These are phyloP conservation scores for Isoetes engelmannii DNA, from an alignment of 83 land plant genomes.

Conservation along the genomic window DNA sequence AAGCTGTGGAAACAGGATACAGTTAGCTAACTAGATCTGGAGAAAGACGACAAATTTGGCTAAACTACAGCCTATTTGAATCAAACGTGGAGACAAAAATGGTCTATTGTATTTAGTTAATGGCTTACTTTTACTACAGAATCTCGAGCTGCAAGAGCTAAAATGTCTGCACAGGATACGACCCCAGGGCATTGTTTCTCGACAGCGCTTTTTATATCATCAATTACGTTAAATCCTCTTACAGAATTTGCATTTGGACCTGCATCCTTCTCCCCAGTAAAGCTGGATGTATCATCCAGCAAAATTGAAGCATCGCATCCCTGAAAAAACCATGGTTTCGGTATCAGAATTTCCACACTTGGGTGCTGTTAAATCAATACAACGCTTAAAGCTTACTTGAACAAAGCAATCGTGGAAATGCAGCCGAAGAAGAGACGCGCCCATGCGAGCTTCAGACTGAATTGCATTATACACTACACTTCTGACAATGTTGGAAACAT, in stretches of 20 bases:
- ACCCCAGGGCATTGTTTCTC: slow-evolving; percentile 20
- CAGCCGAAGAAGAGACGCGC: slow-evolving; percentile 33
- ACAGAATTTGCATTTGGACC: slow-evolving; percentile 18
- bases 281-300: slow-evolving; percentile 20
- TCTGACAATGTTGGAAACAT: slow-evolving; percentile 28
- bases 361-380: no score
- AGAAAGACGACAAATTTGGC: not conserved
- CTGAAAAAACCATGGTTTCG: not conserved
- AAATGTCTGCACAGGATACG: slow-evolving; percentile 21
- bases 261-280: slow-evolving; percentile 24
- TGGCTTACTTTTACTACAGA: not conserved
- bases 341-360: no score
- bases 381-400: no score
- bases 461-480: slow-evolving; percentile 22
- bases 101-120: no score
- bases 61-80: not conserved
- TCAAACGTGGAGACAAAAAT: no score
- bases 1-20: not conserved
- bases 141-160: slow-evolving; percentile 17
- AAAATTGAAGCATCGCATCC: slow-evolving; percentile 23
- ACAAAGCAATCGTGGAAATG: not conserved
- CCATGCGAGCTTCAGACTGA: slow-evolving; percentile 25
- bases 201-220: slow-evolving; percentile 18
- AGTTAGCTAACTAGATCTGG: not conserved
- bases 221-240: slow-evolving; percentile 27